A percentile compares a stretch with the other conserved stretches of the same genome.
Conservation (phyloP, 176 grass and related monocot species). For the Triticum urartu region DNA sequence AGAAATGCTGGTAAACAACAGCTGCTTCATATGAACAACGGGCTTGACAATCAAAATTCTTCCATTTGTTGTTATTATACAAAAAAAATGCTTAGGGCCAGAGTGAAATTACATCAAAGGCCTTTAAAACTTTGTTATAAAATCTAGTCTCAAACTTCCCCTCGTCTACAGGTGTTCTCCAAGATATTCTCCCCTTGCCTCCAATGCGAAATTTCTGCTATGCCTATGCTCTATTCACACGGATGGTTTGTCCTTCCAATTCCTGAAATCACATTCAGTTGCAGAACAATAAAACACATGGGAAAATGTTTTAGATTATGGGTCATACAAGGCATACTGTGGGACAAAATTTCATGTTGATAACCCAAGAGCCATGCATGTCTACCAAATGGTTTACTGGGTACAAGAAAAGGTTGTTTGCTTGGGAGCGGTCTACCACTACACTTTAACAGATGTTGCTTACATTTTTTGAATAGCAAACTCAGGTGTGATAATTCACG, state of each 20-base stretch:
- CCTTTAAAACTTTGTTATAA: slow-evolving; percentile 17
- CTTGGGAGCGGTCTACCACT: not conserved
- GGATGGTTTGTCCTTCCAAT: slow-evolving; percentile 96
- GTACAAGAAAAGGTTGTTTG: not conserved
- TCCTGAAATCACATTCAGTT: slow-evolving; percentile 56
- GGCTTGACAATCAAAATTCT: slow-evolving; percentile 15
- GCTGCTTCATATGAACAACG: slow-evolving; percentile 25
- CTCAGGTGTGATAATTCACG: not conserved
- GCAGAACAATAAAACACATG: slow-evolving; percentile 12
- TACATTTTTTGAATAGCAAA: not conserved
- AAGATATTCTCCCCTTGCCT: slow-evolving; percentile 2
- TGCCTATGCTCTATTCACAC: slow-evolving; percentile 83
- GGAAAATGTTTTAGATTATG: not conserved
- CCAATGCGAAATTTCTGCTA: slow-evolving; percentile 14
- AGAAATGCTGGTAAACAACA: not conserved
- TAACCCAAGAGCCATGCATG: not conserved
- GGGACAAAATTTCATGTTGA: not conserved
- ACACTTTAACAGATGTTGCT: not conserved
- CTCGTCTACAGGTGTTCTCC: slow-evolving; percentile 22
- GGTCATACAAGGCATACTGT: not conserved
- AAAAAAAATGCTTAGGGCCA: slow-evolving; percentile 16
- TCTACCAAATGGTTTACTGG: not conserved
- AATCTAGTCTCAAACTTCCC: slow-evolving; percentile 22
- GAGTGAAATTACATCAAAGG: slow-evolving; percentile 1
- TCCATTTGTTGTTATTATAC: slow-evolving; percentile 32